Evolutionary conservation across 2,329 filamentous ascomycete species (phyloP), one percentile per base, ranked within the genome.

Genomic region (Westerdykella sp.): DNA sequence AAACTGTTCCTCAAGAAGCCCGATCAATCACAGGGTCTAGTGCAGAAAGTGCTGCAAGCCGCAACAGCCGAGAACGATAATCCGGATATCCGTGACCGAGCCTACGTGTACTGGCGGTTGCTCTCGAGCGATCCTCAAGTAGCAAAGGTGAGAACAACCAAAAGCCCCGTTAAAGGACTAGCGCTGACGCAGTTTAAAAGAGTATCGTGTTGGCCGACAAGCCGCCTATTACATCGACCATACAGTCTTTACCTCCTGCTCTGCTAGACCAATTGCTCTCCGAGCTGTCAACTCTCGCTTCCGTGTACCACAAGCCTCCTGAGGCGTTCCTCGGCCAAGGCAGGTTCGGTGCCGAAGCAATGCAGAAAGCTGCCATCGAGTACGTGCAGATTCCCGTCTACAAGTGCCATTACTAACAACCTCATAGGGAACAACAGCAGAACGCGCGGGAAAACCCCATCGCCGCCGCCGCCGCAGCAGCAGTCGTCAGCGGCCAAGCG

Each of bases 1-100:
- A 98, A 98, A 68, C 78, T 98, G 25, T 98, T 97, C 75, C 70
- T 98, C 52, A 97, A 98, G 72, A 94, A 95, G 69, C 93, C 93
- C 2, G 85, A 93, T 59, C 89, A 86, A 63, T 91, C 86, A 43
- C 91, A 97, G 70, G 81, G 81, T 1, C 75, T 98, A 2, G 91
- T 98, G 1, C 90, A 96, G 62, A 95, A 94, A 65, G 90, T 98
- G 13, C 77, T 98, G 18, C 90, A 97, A 68, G 79, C 84, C 31
- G 91, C 93, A 23, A 98, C 93, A 6, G 85, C 85, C 34, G 90
- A 97, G 60, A 95, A 90, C 60, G 93, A 98, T 67, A 98, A 98
- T 64, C 91, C 93, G 0, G 93, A 98, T 70, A 94, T 97, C 56
- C 84, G 93, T 55, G 93, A 98, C 67, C 81, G 93, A 69, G 93